Evolutionary conservation across 306 rosid genomes (phyloP), one percentile per base, ranked within the genome.

Genomic region (Cucumis hystrix): DNA sequence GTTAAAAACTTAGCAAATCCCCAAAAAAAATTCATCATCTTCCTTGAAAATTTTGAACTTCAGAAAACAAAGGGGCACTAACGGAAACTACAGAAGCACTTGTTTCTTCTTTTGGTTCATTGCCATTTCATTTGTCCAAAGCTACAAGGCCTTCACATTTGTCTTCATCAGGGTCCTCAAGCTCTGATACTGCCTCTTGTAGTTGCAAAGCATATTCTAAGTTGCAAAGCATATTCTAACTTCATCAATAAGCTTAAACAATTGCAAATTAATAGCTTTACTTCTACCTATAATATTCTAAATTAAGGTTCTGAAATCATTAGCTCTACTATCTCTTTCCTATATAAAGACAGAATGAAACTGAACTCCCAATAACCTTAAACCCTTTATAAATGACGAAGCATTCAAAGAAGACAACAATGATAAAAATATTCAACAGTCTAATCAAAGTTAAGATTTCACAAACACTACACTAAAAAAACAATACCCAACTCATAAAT

Each of bases 191-290:
- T 35, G 83, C 83, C 78, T 86, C 84, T 8, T 93, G 90, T 40
- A 87, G 87, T 68, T 86, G 94, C 78, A 87, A 81, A 66, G 96
- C 91, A 56, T 86, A 84, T 81, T 91, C 97, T 79, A 91, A 85
- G 79, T 90, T 86, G 97, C 98, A 90, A 17, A 93, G 67, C 43
- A 93, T 97, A 81, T 93, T n/a, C n/a, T n/a, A n/a, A n/a, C n/a
- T n/a, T n/a, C n/a, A n/a, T n/a, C n/a, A n/a, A n/a, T n/a, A n/a
- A n/a, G n/a, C n/a, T n/a, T n/a, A n/a, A n/a, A n/a, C n/a, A n/a
- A n/a, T n/a, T n/a, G n/a, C n/a, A n/a, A n/a, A 28, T 25, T 60
- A 23, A 60, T 25, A 25, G 66, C 66, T 60, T 64, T 64, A 45
- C 70, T 64, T 64, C 70, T 14, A 40, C 45, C 33, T 35, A 17